Evolutionary conservation across 202 grass and related monocot genomes (phyloP), one percentile per base, ranked within the genome.

Genomic region (Panicum virgatum): DNA sequence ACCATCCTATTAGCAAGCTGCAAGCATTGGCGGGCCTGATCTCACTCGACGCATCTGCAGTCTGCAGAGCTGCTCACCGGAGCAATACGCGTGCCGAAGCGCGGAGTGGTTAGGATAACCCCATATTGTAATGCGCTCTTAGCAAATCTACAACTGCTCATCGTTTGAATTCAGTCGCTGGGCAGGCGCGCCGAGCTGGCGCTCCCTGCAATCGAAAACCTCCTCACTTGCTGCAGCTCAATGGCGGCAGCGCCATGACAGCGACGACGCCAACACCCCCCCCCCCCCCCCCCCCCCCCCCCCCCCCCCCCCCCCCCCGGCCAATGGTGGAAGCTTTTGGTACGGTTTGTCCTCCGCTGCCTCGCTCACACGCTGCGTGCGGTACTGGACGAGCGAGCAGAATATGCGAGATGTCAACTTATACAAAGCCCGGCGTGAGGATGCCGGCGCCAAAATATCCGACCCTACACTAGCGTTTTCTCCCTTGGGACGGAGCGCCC

Each of bases 91-190:
- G 60, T 40, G 13, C 72, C 40, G 46, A 76, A 48, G 43, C 44
- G 32, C 13, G 46, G 87, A 80, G 83, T 80, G 84, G 88, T 90
- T 86, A 75, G 26, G 79, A 83, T 86, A 86, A 69, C 42, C 18
- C 59, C 32, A 6, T 90, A 74, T 83, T 75, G 52, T 86, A 90
- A 75, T 80, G 39, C 7, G 7, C 27, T 56, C 75, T 83, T 63
- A 38, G 83, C 84, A 36, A 86, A 83, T 57, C 44, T 32, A 38
- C 60, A 90, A 83, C 83, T 80, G 15, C 68, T 37, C 80, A 64
- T 80, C 54, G 80, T 80, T 84, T 86, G 61, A 83, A 83, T 57
- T 43, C 30, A 51, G 42, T 75, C 50, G 2, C 37, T 54, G 44
- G 52, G 26, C 40, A 46, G 52, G 26, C 40, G 38, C 56, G 44